These are phyloP conservation scores for Panaeolus cyanescens DNA, from an alignment of 768 basidiomycete genomes.

Conservation along the genomic window DNA sequence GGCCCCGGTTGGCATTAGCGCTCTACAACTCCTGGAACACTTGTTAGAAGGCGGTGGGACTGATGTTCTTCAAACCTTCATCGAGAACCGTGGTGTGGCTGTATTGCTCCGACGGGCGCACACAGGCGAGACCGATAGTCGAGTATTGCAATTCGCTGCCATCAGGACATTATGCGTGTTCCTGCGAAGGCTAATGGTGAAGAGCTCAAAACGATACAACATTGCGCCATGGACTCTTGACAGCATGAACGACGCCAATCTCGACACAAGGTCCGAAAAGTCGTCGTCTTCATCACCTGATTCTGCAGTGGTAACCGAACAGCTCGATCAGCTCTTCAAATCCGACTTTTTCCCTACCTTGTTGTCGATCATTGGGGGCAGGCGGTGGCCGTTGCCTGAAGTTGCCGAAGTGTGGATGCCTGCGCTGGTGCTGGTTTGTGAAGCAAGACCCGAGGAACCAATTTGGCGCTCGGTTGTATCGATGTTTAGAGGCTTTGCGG, in stretches of 20 bases:
- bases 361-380: conserved; percentile 27
- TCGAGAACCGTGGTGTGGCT: conserved; percentile 33
- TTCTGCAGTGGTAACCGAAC: conserved; percentile 9
- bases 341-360: conserved; percentile 41
- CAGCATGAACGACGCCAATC: conserved; percentile 6
- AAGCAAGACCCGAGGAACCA: conserved; percentile 29
- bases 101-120: conserved; percentile 34
- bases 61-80: conserved; percentile 29
- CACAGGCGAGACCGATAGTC: conserved; percentile 34
- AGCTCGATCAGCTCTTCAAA: conserved; percentile 31
- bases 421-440: conserved; percentile 34
- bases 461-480: conserved; percentile 34
- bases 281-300: conserved; percentile 10
- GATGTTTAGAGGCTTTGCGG: conserved; percentile 26
- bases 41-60: conserved; percentile 27
- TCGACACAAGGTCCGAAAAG: background rate
- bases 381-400: conserved; percentile 40
- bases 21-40: conserved; percentile 35
- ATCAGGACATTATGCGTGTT: conserved; percentile 38
- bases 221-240: conserved; percentile 10
- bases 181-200: conserved; percentile 23
- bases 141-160: conserved; percentile 40
- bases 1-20: conserved; percentile 32
- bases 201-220: conserved; percentile 6
- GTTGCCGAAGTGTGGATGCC: conserved; percentile 38